Evolutionary conservation across 805 yeast species (phyloP).

Genomic region (Saccharomycopsis sp.): DNA sequence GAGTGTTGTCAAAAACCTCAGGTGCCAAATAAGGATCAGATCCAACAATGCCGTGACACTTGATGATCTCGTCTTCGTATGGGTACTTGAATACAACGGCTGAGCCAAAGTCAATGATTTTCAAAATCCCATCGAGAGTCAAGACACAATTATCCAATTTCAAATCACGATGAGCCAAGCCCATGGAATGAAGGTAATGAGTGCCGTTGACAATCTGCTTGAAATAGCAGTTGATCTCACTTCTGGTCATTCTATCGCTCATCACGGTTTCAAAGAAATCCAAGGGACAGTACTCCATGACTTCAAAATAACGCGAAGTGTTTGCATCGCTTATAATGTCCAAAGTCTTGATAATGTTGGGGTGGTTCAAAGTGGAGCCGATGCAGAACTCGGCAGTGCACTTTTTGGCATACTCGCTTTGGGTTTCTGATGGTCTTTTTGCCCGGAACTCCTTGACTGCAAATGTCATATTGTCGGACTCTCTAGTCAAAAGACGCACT

Average conservation of each 20-base stretch:
- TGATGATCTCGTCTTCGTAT: slow-evolving; percentile 47
- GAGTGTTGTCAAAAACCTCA: slow-evolving; percentile 48
- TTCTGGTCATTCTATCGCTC: slow-evolving; percentile 76
- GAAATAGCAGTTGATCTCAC: slow-evolving; percentile 73
- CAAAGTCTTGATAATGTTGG: slow-evolving; percentile 69
- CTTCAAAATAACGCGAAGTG: slow-evolving; percentile 64
- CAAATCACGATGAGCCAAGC: slow-evolving; percentile 75
- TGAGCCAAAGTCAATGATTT: slow-evolving; percentile 75
- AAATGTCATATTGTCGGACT: slow-evolving; percentile 60
- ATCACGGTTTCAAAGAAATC: slow-evolving; percentile 82
- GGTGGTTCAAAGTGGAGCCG: slow-evolving; percentile 74
- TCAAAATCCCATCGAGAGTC: slow-evolving; percentile 62
- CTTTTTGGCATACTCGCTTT: slow-evolving; percentile 74
- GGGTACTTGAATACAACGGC: slow-evolving; percentile 80
- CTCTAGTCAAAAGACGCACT: slow-evolving; percentile 61
- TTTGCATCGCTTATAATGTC: slow-evolving; percentile 57
- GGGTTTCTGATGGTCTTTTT: slow-evolving; percentile 56
- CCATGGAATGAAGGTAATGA: slow-evolving; percentile 63
- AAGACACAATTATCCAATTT: slow-evolving; percentile 79
- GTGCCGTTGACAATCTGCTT: slow-evolving; percentile 70
- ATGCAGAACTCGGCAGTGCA: slow-evolving; percentile 86
- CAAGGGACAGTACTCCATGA: slow-evolving; percentile 79
- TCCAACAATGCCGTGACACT: slow-evolving; percentile 73
- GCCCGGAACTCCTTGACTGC: slow-evolving; percentile 81
- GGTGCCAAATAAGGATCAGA: slow-evolving; percentile 85